These are phyloP conservation scores for Xylaria sp. DNA, from an alignment of 495 filamentous ascomycete species.

Conservation along the genomic window DNA sequence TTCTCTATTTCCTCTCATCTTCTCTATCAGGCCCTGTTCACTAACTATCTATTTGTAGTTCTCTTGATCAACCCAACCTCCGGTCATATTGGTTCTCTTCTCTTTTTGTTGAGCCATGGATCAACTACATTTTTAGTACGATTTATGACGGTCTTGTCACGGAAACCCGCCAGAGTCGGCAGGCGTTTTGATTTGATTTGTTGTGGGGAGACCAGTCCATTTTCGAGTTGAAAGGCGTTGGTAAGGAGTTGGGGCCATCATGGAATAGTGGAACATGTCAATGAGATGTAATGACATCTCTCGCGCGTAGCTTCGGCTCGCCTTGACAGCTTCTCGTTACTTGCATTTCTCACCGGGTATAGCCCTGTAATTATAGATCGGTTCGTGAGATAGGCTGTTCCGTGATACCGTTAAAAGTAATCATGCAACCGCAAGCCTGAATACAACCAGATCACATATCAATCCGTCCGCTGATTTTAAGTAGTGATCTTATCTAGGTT, in stretches of 20 bases:
- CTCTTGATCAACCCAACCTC: slow-evolving; percentile 28
- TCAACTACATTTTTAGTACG: background rate
- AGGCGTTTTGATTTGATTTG: slow-evolving; percentile 30
- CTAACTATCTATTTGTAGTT: slow-evolving; percentile 31
- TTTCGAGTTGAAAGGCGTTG: background rate
- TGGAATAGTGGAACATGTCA: background rate
- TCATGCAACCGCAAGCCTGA: slow-evolving; percentile 14
- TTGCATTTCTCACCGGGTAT: background rate
- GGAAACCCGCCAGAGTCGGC: slow-evolving; percentile 3
- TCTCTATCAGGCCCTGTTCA: background rate
- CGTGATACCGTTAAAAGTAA: slow-evolving; percentile 3
- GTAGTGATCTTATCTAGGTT: slow-evolving; percentile 24
- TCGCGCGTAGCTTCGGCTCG: slow-evolving; percentile 7
- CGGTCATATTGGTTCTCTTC: slow-evolving; percentile 7
- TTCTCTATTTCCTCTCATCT: background rate
- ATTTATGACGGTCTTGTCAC: slow-evolving; percentile 24
- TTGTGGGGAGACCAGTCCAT: slow-evolving; percentile 4
- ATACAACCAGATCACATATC: slow-evolving; percentile 18
- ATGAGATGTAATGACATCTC: slow-evolving; percentile 21
- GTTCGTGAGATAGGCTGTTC: slow-evolving; percentile 8
- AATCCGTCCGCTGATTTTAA: background rate
- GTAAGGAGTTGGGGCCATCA: background rate
- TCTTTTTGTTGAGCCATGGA: background rate
- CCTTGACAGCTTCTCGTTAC: slow-evolving; percentile 9
- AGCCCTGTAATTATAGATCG: slow-evolving; percentile 13